Base-by-base conservation (phyloP, 768 basidiomycete genomes). In the Lyophyllum decastes region DNA sequence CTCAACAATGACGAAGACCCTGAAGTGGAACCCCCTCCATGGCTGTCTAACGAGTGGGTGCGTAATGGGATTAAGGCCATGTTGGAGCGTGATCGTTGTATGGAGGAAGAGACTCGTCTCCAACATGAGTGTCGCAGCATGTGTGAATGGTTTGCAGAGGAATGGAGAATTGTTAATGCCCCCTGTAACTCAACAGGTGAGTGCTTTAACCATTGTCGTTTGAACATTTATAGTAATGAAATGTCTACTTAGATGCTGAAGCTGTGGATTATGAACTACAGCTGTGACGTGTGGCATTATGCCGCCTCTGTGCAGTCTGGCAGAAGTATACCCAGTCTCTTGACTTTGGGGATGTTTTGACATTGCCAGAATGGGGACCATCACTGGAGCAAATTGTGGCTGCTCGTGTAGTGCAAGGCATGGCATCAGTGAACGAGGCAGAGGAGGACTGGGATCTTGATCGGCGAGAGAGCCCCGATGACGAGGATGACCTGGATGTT, bases 1-100 rank as follows among this genome's bases (percentile, higher is more conserved):
- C 60, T 73, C 30, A 10, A 30, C 2, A 62, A 66, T 33, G 67
- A 71, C 19, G 60, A 61, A 4, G 55, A 45, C 41, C 33, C 27
- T 27, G 16, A 34, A 19, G 17, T 10, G 12, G 27, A 33, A 35
- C 30, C 46, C 1, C 54, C 54, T n/a, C 17, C 27, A 2, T 55
- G 54, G 54, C 44, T 47, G 11, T 2, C 27, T 19, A 22, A 38
- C 17, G 34, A 46, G 3, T 2, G 21, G 10, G 19, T 48, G 17
- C 30, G 27, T 2, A 22, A 35, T 2, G 44, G 54, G 6, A 55
- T 55, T 21, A 22, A 26, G 24, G 54, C 54, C 5, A 7, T 55
- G 4, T 35, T 47, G 21, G 27, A 47, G 17, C 33, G 21, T 35
- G 45, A 55, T 25, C 54, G 27, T 21, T 55, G 54, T 21, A 1